A percentile compares a stretch with the other conserved stretches of the same genome.
Conservation (phyloP, 805 yeast genomes). For the Monosporozyma siamensis region DNA sequence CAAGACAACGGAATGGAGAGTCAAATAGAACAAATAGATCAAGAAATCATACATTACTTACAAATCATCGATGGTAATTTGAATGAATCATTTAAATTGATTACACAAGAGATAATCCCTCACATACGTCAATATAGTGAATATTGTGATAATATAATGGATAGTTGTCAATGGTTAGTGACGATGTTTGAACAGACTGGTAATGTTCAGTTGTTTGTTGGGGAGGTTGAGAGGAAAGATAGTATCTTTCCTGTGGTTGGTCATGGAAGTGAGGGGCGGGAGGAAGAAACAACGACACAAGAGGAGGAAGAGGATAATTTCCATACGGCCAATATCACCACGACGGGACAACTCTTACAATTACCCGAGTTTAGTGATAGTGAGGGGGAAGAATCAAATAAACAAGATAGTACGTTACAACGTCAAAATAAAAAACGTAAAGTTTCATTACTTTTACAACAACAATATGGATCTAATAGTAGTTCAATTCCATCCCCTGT, state of each 20-base stretch:
- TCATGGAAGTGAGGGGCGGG: too few species aligned
- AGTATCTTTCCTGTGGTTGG: constrained; percentile 6
- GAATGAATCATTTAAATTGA: constrained; percentile 54
- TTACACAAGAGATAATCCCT: constrained; percentile 62
- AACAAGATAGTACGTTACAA: constrained; percentile 23
- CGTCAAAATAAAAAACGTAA: constrained; percentile 26
- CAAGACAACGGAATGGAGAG: constrained; percentile 1
- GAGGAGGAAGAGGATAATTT: constrained; percentile 9
- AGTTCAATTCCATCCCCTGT: constrained; percentile 23
- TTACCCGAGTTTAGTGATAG: constrained; percentile 27
- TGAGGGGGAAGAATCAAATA: constrained; percentile 8
- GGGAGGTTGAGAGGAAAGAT: neutral
- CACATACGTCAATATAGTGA: constrained; percentile 50
- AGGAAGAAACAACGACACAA: too few species aligned
- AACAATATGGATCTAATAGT: constrained; percentile 28
- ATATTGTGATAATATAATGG: constrained; percentile 53
- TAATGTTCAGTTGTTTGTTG: constrained; percentile 44
- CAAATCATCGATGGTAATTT: constrained; percentile 75
- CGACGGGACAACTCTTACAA: constrained; percentile 20
- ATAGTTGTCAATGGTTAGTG: constrained; percentile 65
- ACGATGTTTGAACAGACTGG: constrained; percentile 69
- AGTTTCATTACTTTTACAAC: constrained; percentile 26
- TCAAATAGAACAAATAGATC: constrained; percentile 60
- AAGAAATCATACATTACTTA: constrained; percentile 63
- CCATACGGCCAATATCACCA: constrained; percentile 17